phyloP scores from a whole-genome alignment of 129 eudicot species.

The Escallonia herrerae region DNA sequence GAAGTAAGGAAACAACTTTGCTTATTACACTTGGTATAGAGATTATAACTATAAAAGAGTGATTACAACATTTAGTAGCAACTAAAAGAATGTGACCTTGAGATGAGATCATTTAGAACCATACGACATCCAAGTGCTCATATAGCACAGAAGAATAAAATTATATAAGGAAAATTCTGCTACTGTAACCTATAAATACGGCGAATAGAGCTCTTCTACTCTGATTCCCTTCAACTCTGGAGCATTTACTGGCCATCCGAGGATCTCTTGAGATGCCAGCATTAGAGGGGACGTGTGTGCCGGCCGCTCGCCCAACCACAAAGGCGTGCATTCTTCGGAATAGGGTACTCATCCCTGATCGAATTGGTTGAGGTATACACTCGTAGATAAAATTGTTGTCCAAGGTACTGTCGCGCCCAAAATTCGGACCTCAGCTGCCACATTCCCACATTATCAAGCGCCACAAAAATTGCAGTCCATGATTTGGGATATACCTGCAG shows the following conservation, averaged over 20 bases:
- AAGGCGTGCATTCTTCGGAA: constrained; percentile 79
- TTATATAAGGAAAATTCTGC: constrained; percentile 26
- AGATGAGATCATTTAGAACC: constrained; percentile 59
- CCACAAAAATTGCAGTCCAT: constrained; percentile 76
- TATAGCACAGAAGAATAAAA: constrained; percentile 30
- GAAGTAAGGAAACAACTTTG: background rate
- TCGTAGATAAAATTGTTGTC: constrained; percentile 76
- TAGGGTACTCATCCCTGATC: constrained; percentile 78
- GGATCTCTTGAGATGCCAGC: background rate
- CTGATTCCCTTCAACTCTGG: background rate
- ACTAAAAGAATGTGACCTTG: constrained; percentile 63
- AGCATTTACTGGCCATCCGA: too few relatives aligned
- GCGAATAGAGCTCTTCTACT: background rate
- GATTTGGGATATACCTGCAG: constrained; percentile 77
- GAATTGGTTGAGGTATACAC: constrained; percentile 72
- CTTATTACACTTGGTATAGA: constrained; percentile 15
- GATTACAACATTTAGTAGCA: constrained; percentile 18
- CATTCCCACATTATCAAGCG: constrained; percentile 90
- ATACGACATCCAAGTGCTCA: constrained; percentile 33
- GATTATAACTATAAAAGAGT: constrained; percentile 6
- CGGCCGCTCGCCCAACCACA: constrained; percentile 74
- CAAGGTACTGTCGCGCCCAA: constrained; percentile 91
- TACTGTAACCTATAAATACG: constrained; percentile 4
- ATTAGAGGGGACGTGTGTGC: constrained; percentile 73
- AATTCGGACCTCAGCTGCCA: constrained; percentile 85